A percentile compares a stretch with the other conserved stretches of the same genome.
phyloP scores from a whole-genome alignment of 371 early-diverging fungal species.

The Syncephalastrum monosporum region DNA sequence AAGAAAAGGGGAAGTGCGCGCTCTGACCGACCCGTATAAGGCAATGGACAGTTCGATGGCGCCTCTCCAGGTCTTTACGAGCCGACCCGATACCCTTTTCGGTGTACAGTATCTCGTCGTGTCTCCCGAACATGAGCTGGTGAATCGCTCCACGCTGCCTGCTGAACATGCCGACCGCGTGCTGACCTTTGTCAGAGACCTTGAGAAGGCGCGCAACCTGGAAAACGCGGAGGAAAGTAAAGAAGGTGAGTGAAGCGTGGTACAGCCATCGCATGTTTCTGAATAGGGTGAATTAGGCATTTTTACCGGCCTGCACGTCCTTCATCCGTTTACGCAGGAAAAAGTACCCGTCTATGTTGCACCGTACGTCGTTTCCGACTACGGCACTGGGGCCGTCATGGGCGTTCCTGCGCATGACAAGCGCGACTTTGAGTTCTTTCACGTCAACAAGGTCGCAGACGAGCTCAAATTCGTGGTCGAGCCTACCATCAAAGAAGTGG shows the following conservation, averaged over 20 bases:
- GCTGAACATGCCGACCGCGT: slow-evolving; percentile 46
- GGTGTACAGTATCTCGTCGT: slow-evolving; percentile 80
- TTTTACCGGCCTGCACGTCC: slow-evolving; percentile 67
- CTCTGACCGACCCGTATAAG: neutral
- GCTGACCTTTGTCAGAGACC: slow-evolving; percentile 50
- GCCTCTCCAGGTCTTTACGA: slow-evolving; percentile 74
- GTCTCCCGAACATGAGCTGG: slow-evolving; percentile 65
- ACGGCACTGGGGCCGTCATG: slow-evolving; percentile 89
- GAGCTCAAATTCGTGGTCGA: slow-evolving; percentile 50
- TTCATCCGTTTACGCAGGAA: slow-evolving; percentile 63
- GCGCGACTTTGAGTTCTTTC: slow-evolving; percentile 74
- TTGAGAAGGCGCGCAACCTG: slow-evolving; percentile 44
- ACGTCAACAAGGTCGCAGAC: slow-evolving; percentile 41
- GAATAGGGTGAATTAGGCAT: slow-evolving; percentile 34
- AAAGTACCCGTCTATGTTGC: slow-evolving; percentile 76
- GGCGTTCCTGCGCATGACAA: slow-evolving; percentile 85
- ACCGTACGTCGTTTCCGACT: slow-evolving; percentile 76
- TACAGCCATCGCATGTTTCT: neutral
- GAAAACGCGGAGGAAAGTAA: slow-evolving; percentile 50
- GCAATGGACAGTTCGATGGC: slow-evolving; percentile 5
- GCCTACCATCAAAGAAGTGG: slow-evolving; percentile 34
- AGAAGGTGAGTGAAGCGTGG: slow-evolving; percentile 23
- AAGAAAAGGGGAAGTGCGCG: no score
- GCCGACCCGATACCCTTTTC: slow-evolving; percentile 75
- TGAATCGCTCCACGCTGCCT: slow-evolving; percentile 43